phyloP scores from a whole-genome alignment of 2,329 filamentous ascomycete species.

The Colletotrichum navitas region DNA sequence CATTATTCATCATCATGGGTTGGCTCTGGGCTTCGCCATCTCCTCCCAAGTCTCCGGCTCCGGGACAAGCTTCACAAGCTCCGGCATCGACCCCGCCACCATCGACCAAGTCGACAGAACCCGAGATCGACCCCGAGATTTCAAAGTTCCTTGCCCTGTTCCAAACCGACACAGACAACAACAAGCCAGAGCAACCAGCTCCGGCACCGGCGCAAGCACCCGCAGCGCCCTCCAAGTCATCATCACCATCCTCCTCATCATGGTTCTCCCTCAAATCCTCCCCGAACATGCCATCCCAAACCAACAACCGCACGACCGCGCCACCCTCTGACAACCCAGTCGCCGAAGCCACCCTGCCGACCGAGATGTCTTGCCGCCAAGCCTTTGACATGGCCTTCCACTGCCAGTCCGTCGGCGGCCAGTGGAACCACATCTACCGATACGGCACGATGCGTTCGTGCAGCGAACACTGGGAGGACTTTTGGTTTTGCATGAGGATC shows the following conservation, averaged over 20 bases:
- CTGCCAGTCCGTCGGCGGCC: slow-evolving; percentile 91
- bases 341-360: slow-evolving; percentile 79
- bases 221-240: slow-evolving; percentile 44
- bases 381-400: slow-evolving; percentile 95
- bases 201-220: slow-evolving; percentile 42
- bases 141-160: slow-evolving; percentile 66
- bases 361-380: slow-evolving; percentile 87
- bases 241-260: slow-evolving; percentile 48
- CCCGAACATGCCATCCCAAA: slow-evolving; percentile 40
- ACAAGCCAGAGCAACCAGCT: slow-evolving; percentile 45
- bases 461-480: slow-evolving; percentile 89
- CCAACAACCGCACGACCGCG: slow-evolving; percentile 41
- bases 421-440: slow-evolving; percentile 93
- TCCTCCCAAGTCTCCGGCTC: slow-evolving; percentile 48
- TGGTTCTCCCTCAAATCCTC: slow-evolving; percentile 52
- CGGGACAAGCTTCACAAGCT: slow-evolving; percentile 45
- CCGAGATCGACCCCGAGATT: slow-evolving; percentile 62
- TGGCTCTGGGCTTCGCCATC: slow-evolving; percentile 70
- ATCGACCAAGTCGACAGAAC: slow-evolving; percentile 36
- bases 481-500: slow-evolving; percentile 97
- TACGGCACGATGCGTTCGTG: slow-evolving; percentile 83
- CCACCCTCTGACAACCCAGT: slow-evolving; percentile 57
- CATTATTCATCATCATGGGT: slow-evolving; percentile 61
- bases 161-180: slow-evolving; percentile 50
- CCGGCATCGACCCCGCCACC: slow-evolving; percentile 43